phyloP scores from a whole-genome alignment of 2,329 filamentous ascomycete species.

The Fusarium vanettenii region DNA sequence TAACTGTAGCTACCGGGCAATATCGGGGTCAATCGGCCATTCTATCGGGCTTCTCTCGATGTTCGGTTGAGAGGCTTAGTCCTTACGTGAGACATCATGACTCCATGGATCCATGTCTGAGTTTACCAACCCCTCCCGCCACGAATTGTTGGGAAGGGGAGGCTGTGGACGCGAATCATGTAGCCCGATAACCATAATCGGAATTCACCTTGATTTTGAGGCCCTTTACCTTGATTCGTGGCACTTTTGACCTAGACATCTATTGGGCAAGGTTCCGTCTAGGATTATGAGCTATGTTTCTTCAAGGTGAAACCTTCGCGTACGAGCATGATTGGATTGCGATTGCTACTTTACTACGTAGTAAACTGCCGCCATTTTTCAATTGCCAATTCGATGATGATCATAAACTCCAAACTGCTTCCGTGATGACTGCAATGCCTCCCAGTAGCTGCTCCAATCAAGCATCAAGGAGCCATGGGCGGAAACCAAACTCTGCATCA shows the following conservation, averaged over 20 bases:
- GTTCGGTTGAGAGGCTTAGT: neutral
- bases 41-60: neutral
- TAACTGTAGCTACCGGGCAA: constrained; percentile 15
- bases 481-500: neutral
- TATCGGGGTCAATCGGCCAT: constrained; percentile 12
- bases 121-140: neutral
- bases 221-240: neutral
- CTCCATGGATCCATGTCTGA: neutral
- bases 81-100: neutral
- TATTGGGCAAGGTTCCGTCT: neutral
- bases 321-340: neutral
- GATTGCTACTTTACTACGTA: neutral
- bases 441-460: neutral
- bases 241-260: neutral
- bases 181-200: neutral
- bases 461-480: neutral
- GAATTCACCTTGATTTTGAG: neutral
- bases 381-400: neutral
- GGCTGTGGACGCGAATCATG: neutral
- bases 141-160: neutral
- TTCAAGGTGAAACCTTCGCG: neutral
- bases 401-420: neutral
- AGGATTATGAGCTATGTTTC: neutral
- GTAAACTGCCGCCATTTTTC: neutral
- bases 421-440: neutral